These are phyloP conservation scores for Boletus pseudo-olivaceus DNA, from an alignment of 768 basidiomycete genomes.

Conservation along the genomic window DNA sequence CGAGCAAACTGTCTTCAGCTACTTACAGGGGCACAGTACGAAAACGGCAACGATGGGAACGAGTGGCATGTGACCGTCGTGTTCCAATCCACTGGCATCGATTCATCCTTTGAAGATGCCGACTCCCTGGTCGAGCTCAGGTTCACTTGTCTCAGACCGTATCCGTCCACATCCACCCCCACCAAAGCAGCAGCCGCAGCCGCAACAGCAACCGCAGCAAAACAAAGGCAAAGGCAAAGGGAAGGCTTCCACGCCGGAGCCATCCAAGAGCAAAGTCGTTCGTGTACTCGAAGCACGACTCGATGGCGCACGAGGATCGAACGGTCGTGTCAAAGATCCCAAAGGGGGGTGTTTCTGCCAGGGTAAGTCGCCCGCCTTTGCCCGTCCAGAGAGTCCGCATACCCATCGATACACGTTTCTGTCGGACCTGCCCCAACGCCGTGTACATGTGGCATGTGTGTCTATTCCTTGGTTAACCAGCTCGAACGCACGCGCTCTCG, in stretches of 20 bases:
- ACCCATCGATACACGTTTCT: too few relatives aligned
- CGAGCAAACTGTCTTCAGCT: too few relatives aligned
- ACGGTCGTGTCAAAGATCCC: slow-evolving; percentile 45
- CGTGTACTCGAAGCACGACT: slow-evolving; percentile 45
- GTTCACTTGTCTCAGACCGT: slow-evolving; percentile 56
- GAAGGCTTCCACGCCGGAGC: slow-evolving; percentile 35
- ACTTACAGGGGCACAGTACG: not conserved
- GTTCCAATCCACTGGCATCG: not conserved
- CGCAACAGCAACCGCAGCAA: too few relatives aligned
- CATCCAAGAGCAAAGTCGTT: slow-evolving; percentile 48
- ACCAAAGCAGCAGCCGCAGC: slow-evolving; percentile 14
- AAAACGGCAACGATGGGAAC: not conserved
- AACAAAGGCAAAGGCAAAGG: slow-evolving; percentile 34
- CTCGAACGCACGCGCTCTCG: slow-evolving; percentile 57
- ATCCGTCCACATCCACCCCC: slow-evolving; percentile 34
- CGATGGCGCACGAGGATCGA: slow-evolving; percentile 34
- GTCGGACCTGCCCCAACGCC: too few relatives aligned
- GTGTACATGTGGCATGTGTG: too few relatives aligned
- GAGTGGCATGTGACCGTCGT: too few relatives aligned
- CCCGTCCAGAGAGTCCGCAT: too few relatives aligned
- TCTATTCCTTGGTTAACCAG: too few relatives aligned
- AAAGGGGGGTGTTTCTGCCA: slow-evolving; percentile 70
- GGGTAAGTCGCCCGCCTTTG: slow-evolving; percentile 40
- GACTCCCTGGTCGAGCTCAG: slow-evolving; percentile 29
- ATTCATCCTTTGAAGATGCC: slow-evolving; percentile 1